Conservation (phyloP, 2,329 filamentous ascomycete species). For the Cercospora zeae-maydis region DNA sequence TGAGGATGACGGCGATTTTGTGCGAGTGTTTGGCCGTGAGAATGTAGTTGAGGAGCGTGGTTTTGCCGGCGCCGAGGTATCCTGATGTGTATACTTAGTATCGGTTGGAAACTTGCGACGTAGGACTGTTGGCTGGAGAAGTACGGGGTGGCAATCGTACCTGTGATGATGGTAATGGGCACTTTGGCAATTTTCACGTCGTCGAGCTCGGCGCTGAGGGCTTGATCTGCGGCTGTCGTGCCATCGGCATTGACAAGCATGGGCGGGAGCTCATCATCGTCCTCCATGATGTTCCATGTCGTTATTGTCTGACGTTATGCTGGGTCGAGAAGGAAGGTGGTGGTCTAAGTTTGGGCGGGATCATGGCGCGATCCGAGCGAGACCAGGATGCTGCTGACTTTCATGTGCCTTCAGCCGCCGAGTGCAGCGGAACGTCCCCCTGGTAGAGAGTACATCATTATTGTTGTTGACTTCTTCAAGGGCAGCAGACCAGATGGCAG, state of each 20-base stretch:
- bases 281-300: constrained; percentile 55
- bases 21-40: constrained; percentile 93
- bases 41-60: constrained; percentile 92
- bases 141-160: constrained; percentile 46
- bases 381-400: background rate
- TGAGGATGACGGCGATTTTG: constrained; percentile 96
- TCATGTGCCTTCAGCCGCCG: constrained; percentile 6
- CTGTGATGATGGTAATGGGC: constrained; percentile 81
- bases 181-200: constrained; percentile 61
- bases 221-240: background rate
- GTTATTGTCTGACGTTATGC: background rate
- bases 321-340: background rate
- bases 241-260: constrained; percentile 57
- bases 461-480: background rate
- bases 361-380: background rate
- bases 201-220: constrained; percentile 43
- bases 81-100: constrained; percentile 49
- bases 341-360: background rate
- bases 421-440: background rate
- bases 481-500: constrained; percentile 14
- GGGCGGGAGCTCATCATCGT: constrained; percentile 60
- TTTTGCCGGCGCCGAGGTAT: constrained; percentile 94
- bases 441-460: too few relatives aligned
- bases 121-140: too few relatives aligned
- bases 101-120: background rate